phyloP scores from a whole-genome alignment of 2,329 filamentous ascomycete species.

The Diaporthe vaccinii region DNA sequence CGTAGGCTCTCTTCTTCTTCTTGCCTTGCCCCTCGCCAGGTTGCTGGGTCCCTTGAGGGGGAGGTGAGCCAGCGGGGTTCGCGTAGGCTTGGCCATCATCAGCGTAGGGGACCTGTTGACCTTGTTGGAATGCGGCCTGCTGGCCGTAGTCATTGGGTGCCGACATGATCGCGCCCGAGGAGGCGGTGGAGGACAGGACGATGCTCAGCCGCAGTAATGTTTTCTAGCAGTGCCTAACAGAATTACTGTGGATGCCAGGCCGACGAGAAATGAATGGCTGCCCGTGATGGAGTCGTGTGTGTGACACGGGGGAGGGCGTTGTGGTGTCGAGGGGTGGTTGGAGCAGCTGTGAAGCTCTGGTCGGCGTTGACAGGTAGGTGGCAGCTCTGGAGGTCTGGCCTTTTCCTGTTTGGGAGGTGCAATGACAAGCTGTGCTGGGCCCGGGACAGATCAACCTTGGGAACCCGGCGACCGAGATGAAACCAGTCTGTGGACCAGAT shows the following conservation, averaged over 20 bases:
- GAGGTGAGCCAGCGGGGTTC: slow-evolving; percentile 52
- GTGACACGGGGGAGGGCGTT: slow-evolving; percentile 18
- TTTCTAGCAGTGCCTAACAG: neutral
- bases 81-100: slow-evolving; percentile 54
- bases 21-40: slow-evolving; percentile 63
- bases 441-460: neutral
- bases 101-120: slow-evolving; percentile 55
- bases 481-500: neutral
- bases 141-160: slow-evolving; percentile 69
- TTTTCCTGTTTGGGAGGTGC: slow-evolving; percentile 36
- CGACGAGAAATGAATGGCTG: slow-evolving; percentile 15
- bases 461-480: neutral
- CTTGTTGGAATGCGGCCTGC: slow-evolving; percentile 57
- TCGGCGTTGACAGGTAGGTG: slow-evolving; percentile 32
- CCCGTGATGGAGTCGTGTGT: slow-evolving; percentile 19
- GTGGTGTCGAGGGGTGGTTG: slow-evolving; percentile 30
- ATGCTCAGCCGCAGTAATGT: slow-evolving; percentile 38
- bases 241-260: neutral
- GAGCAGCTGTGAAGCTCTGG: slow-evolving; percentile 33
- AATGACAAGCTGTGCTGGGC: slow-evolving; percentile 41
- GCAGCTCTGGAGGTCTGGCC: slow-evolving; percentile 37
- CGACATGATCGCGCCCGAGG: slow-evolving; percentile 62
- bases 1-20: slow-evolving; percentile 96
- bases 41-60: slow-evolving; percentile 49
- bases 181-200: slow-evolving; percentile 41